Evolutionary conservation across 768 basidiomycete species (phyloP).

Genomic region (Hortiboletus campestris): DNA sequence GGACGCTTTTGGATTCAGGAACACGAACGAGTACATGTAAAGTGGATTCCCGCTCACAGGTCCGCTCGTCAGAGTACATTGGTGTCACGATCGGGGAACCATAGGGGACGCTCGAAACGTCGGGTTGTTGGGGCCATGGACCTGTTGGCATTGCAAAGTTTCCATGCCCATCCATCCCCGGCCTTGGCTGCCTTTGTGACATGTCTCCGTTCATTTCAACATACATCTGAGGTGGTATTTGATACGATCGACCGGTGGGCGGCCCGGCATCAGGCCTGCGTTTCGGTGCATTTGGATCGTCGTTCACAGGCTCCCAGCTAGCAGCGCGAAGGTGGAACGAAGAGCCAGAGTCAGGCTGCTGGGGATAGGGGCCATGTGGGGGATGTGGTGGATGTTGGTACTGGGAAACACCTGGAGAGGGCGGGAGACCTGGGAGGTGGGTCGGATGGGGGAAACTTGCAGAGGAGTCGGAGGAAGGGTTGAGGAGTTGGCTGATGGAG

Average conservation of each 20-base stretch:
- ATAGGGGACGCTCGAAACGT: slow-evolving; percentile 38
- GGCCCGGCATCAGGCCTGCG: slow-evolving; percentile 35
- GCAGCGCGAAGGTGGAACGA: slow-evolving; percentile 62
- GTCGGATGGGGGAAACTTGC: slow-evolving; percentile 29
- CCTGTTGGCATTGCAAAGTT: slow-evolving; percentile 29
- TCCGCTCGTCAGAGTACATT: slow-evolving; percentile 58
- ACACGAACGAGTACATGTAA: slow-evolving; percentile 8
- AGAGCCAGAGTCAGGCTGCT: slow-evolving; percentile 27
- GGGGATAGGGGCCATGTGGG: slow-evolving; percentile 27
- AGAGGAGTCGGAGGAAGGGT: slow-evolving; percentile 44
- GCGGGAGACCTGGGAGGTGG: slow-evolving; percentile 27
- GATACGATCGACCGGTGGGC: slow-evolving; percentile 34
- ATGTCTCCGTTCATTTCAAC: slow-evolving; percentile 35
- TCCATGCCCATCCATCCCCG: slow-evolving; percentile 33
- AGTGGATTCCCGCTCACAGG: slow-evolving; percentile 39
- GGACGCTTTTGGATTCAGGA: slow-evolving; percentile 17
- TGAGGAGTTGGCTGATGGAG: slow-evolving; percentile 50
- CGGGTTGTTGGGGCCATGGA: slow-evolving; percentile 35
- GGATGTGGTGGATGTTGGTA: slow-evolving; percentile 31
- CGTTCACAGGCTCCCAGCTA: slow-evolving; percentile 48
- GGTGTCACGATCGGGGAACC: slow-evolving; percentile 42
- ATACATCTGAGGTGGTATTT: slow-evolving; percentile 33
- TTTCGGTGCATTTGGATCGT: slow-evolving; percentile 36
- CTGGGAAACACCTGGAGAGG: slow-evolving; percentile 24
- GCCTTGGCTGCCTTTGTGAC: slow-evolving; percentile 25